Conservation (phyloP, 2,329 filamentous ascomycete genomes). For the Trichoderma citrinoviride region DNA sequence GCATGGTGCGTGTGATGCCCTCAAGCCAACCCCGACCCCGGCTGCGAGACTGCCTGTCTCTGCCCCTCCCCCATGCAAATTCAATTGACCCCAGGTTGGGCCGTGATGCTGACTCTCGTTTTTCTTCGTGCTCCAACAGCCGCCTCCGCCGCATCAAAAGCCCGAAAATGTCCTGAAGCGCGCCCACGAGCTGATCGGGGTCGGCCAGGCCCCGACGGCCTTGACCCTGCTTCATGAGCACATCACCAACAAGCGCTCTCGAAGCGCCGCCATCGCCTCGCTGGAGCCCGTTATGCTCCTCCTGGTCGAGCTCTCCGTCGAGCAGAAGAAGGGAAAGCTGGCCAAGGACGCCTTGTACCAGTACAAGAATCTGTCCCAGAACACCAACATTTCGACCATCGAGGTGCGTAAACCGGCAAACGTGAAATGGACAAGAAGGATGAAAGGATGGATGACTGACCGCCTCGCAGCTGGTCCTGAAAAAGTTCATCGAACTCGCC, state of each 20-base stretch:
- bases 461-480: constrained; percentile 70
- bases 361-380: constrained; percentile 99
- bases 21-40: too few relatives aligned
- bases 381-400: constrained; percentile 97
- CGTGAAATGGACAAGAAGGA: neutral
- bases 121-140: constrained; percentile 62
- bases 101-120: constrained; percentile 31
- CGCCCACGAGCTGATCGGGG: constrained; percentile 97
- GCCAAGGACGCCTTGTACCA: constrained; percentile 99
- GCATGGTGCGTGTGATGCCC: constrained; percentile 41
- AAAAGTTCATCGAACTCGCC: constrained; percentile 96
- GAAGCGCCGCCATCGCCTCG: constrained; percentile 93
- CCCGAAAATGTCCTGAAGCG: constrained; percentile 99
- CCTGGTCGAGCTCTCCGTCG: constrained; percentile 93
- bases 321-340: constrained; percentile 95
- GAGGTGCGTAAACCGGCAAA: constrained; percentile 57
- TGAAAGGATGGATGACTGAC: constrained; percentile 23
- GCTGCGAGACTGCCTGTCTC: constrained; percentile 29
- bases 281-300: constrained; percentile 98
- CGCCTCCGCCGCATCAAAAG: constrained; percentile 94
- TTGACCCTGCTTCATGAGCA: constrained; percentile 96
- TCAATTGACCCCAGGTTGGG: constrained; percentile 16
- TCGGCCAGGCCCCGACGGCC: constrained; percentile 88
- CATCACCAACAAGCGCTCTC: constrained; percentile 96
- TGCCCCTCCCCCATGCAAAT: constrained; percentile 23